Conservation (phyloP, 495 filamentous ascomycete species). For the Annulohypoxylon bovei region DNA sequence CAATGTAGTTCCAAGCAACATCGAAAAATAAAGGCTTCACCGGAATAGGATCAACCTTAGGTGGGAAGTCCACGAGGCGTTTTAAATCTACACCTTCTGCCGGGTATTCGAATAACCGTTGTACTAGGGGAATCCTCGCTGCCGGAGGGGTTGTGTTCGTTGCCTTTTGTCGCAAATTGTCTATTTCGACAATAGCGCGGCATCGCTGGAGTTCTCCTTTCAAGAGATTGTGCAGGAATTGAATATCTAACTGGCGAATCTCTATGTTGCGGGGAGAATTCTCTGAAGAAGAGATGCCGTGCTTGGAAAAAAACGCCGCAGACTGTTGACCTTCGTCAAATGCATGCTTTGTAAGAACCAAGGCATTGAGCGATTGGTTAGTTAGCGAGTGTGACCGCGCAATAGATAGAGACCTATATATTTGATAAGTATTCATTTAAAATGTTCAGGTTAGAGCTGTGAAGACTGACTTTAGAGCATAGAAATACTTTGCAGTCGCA, state of each 20-base stretch:
- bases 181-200: slow-evolving; percentile 83
- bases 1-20: slow-evolving; percentile 97
- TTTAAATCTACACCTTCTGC: slow-evolving; percentile 71
- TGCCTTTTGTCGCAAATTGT: slow-evolving; percentile 61
- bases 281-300: slow-evolving; percentile 38
- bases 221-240: slow-evolving; percentile 68
- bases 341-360: slow-evolving; percentile 83
- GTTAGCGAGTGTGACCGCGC: slow-evolving; percentile 84
- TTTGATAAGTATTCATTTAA: background rate
- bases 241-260: slow-evolving; percentile 66
- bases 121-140: slow-evolving; percentile 65
- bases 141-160: slow-evolving; percentile 43
- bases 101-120: slow-evolving; percentile 79
- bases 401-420: slow-evolving; percentile 79
- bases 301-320: slow-evolving; percentile 42
- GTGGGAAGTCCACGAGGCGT: slow-evolving; percentile 88
- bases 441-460: background rate
- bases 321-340: slow-evolving; percentile 63
- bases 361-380: slow-evolving; percentile 76
- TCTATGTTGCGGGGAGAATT: slow-evolving; percentile 60
- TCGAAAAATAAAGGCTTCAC: slow-evolving; percentile 97
- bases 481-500: slow-evolving; percentile 83
- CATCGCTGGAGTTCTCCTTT: slow-evolving; percentile 75
- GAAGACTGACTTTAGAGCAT: slow-evolving; percentile 76
- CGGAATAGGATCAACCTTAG: slow-evolving; percentile 80